phyloP scores from a whole-genome alignment of 208 protist genomes.

The Leishmania guyanensis region DNA sequence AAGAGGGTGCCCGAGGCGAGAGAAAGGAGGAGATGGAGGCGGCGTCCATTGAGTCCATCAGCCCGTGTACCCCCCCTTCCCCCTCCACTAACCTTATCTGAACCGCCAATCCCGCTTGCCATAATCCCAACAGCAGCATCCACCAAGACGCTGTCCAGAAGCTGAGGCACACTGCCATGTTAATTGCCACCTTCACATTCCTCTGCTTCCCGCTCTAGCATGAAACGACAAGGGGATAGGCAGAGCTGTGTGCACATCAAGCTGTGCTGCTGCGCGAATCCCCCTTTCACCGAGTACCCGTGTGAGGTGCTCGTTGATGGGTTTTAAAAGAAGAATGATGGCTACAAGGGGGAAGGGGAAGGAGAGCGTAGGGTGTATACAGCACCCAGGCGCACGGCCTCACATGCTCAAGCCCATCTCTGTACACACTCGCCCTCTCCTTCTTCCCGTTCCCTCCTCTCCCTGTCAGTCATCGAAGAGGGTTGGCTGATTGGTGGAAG shows the following conservation, averaged over 20 bases:
- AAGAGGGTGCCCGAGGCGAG: neutral
- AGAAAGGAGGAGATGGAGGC: neutral
- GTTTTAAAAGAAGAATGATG: neutral
- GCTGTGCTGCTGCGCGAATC: neutral
- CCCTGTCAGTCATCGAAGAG: neutral
- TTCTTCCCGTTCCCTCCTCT: neutral
- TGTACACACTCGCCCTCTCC: neutral
- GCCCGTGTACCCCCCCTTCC: neutral
- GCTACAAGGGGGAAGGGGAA: neutral
- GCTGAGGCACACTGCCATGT: neutral
- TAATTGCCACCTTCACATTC: neutral
- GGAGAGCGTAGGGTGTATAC: neutral
- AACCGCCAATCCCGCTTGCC: neutral
- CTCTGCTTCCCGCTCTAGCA: neutral
- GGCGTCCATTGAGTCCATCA: neutral
- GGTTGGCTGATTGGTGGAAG: neutral
- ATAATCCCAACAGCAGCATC: neutral
- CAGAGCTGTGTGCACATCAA: neutral
- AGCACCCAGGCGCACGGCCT: neutral
- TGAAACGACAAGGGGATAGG: constrained; percentile 7
- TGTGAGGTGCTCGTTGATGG: neutral
- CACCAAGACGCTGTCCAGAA: neutral
- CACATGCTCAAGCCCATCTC: constrained; percentile 1
- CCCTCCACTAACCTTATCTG: neutral
- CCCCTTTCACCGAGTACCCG: neutral